Conservation (phyloP, 148 eudicot species). For the Polygonum maritimum region DNA sequence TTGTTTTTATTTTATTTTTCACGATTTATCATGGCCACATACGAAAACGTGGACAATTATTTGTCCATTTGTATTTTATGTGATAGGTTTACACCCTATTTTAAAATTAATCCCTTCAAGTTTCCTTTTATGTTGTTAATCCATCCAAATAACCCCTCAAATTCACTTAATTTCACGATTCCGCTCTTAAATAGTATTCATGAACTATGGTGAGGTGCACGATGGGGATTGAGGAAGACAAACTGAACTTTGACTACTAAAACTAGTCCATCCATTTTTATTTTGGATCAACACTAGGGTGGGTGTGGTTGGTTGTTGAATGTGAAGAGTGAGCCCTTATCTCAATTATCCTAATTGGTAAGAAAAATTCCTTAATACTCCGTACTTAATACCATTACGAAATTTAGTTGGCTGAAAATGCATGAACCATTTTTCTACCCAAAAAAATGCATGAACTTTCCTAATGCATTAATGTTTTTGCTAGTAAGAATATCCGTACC, state of each 20-base stretch:
- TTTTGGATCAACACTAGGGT: too few relatives aligned
- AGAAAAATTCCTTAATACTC: not conserved
- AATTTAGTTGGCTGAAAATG: not conserved
- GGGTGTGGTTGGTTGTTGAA: not conserved
- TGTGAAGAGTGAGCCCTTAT: not conserved
- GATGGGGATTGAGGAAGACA: not conserved
- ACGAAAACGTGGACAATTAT: not conserved
- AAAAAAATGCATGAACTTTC: not conserved
- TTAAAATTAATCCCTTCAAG: not conserved
- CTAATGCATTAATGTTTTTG: not conserved
- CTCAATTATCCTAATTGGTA: too few relatives aligned
- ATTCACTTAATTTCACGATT: not conserved
- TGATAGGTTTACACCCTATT: not conserved
- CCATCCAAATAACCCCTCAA: not conserved
- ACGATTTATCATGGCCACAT: not conserved
- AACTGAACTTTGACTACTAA: not conserved
- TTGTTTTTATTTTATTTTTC: not conserved
- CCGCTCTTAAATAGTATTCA: not conserved
- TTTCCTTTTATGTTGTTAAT: not conserved
- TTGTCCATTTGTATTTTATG: not conserved
- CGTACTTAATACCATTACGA: not conserved
- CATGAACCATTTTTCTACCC: not conserved
- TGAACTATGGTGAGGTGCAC: not conserved
- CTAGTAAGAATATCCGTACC: not conserved
- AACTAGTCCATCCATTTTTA: not conserved